These are phyloP conservation scores for Aschersonia sp. DNA, from an alignment of 2,329 filamentous ascomycete species.

Conservation along the genomic window DNA sequence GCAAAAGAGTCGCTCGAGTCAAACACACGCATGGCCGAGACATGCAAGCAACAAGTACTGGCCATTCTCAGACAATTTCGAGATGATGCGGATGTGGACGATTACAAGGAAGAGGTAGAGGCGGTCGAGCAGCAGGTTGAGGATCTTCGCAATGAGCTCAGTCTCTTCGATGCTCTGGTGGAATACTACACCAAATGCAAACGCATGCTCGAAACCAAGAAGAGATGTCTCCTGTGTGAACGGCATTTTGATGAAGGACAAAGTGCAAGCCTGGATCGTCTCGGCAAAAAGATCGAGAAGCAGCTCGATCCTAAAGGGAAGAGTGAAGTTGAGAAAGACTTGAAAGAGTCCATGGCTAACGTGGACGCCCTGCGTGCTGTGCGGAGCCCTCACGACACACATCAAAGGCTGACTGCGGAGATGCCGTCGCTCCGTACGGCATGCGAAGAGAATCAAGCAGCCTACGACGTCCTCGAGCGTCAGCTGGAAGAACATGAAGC, in stretches of 20 bases:
- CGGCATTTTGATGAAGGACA: slow-evolving; percentile 50
- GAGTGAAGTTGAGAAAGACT: slow-evolving; percentile 43
- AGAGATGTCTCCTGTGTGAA: slow-evolving; percentile 64
- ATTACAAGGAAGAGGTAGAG: slow-evolving; percentile 36
- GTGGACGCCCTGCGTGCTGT: slow-evolving; percentile 47
- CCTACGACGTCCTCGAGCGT: slow-evolving; percentile 44
- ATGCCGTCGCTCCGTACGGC: slow-evolving; percentile 56
- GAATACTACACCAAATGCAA: slow-evolving; percentile 60
- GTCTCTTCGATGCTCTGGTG: slow-evolving; percentile 53
- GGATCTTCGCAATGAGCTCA: slow-evolving; percentile 49
- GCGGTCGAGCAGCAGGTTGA: slow-evolving; percentile 42
- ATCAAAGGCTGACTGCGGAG: slow-evolving; percentile 54
- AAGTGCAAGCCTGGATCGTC: slow-evolving; percentile 41
- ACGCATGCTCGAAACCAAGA: slow-evolving; percentile 48
- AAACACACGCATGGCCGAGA: slow-evolving; percentile 46
- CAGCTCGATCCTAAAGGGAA: slow-evolving; percentile 48
- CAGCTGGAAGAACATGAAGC: slow-evolving; percentile 56
- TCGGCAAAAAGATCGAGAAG: slow-evolving; percentile 53
- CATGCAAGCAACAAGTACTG: slow-evolving; percentile 43
- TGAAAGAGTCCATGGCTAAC: slow-evolving; percentile 34
- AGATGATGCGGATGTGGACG: slow-evolving; percentile 33
- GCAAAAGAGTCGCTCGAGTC: slow-evolving; percentile 49
- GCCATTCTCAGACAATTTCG: slow-evolving; percentile 30
- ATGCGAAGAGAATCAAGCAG: slow-evolving; percentile 42
- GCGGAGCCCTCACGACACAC: slow-evolving; percentile 58